These are phyloP conservation scores for Cercospora zeina DNA, from an alignment of 2,329 filamentous ascomycete genomes.

Conservation along the genomic window DNA sequence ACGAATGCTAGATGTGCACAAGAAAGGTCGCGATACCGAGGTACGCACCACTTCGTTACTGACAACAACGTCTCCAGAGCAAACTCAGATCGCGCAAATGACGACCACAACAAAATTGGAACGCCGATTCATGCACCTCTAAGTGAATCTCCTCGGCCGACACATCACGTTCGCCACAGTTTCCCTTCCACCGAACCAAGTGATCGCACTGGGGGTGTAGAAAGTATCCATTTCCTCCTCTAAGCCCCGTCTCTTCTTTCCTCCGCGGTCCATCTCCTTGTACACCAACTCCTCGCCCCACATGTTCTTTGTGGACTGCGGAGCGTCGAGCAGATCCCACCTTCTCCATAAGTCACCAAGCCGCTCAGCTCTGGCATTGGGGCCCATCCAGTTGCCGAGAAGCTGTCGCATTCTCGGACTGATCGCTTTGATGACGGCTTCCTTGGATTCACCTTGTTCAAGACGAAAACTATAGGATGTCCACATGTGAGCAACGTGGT, in stretches of 20 bases:
- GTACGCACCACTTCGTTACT: neutral
- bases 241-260: neutral
- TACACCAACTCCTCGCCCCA: conserved; percentile 1
- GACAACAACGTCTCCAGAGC: neutral
- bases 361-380: neutral
- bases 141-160: neutral
- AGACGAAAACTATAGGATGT: conserved; percentile 20
- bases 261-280: conserved; percentile 1
- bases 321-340: conserved; percentile 16
- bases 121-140: neutral
- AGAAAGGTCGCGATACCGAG: neutral
- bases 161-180: conserved; percentile 12
- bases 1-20: conserved; percentile 19
- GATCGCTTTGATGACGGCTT: conserved; percentile 10
- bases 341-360: conserved; percentile 14
- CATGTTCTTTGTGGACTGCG: neutral
- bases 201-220: conserved; percentile 8
- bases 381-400: conserved; percentile 18
- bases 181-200: conserved; percentile 19
- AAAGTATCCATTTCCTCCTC: conserved; percentile 7
- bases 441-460: conserved; percentile 7
- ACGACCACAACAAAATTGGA: neutral
- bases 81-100: neutral
- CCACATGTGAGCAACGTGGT: conserved; percentile 22
- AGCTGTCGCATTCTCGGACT: conserved; percentile 21